Conservation (phyloP, 2,329 filamentous ascomycete species). For the Neospermospora avenae region DNA sequence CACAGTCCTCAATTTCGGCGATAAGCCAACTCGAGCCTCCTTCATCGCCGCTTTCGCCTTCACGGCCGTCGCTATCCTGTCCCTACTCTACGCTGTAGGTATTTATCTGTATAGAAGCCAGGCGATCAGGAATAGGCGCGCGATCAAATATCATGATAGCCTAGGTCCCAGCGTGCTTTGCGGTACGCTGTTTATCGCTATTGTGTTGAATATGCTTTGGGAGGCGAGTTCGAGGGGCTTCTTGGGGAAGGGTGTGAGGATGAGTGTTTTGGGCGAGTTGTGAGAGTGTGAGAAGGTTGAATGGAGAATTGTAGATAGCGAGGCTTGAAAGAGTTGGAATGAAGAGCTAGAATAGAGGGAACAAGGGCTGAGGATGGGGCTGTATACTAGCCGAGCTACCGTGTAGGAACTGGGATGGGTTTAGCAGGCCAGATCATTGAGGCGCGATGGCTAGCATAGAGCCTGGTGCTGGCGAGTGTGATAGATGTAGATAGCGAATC, state of each 20-base stretch:
- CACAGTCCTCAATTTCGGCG: constrained; percentile 77
- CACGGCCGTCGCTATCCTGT: constrained; percentile 72
- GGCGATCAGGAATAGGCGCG: constrained; percentile 77
- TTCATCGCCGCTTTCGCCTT: constrained; percentile 74
- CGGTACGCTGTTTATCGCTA: constrained; percentile 66
- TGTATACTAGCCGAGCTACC: too few relatives aligned
- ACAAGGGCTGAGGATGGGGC: not conserved
- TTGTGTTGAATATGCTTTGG: constrained; percentile 76
- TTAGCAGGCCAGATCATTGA: too few relatives aligned
- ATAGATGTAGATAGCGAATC: too few relatives aligned
- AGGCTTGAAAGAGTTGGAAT: too few relatives aligned
- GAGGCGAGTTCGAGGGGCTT: constrained; percentile 50
- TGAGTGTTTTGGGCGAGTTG: not conserved
- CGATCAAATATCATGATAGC: constrained; percentile 89
- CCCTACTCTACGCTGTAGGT: constrained; percentile 77
- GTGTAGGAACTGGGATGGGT: too few relatives aligned
- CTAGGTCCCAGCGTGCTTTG: constrained; percentile 81
- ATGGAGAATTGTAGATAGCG: too few relatives aligned
- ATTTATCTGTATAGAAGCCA: constrained; percentile 86
- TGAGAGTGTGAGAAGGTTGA: not conserved
- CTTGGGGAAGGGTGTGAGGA: not conserved
- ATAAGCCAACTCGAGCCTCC: constrained; percentile 52
- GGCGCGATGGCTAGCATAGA: too few relatives aligned
- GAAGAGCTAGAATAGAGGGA: too few relatives aligned
- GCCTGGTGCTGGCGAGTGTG: too few relatives aligned